Evolutionary conservation across 2,329 filamentous ascomycete species (phyloP).

Genomic region (Penicillium vulpinum): DNA sequence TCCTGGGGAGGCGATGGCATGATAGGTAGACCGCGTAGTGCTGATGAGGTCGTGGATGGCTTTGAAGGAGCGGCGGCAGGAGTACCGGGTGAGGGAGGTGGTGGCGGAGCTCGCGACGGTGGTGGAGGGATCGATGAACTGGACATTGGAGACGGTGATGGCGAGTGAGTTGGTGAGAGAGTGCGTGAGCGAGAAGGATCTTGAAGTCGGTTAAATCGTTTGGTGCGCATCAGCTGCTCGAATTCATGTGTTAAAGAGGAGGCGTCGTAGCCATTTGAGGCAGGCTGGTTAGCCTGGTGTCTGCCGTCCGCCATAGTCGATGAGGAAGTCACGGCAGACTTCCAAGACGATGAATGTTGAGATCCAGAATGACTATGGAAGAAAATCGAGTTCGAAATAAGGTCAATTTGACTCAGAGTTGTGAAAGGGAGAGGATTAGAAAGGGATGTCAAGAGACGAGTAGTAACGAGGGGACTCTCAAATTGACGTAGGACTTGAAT

Average conservation of each 20-base stretch:
- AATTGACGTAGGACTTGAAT: conserved; percentile 10
- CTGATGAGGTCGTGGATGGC: conserved; percentile 35
- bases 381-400: neutral
- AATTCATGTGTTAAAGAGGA: conserved; percentile 79
- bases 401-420: conserved; percentile 5
- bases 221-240: conserved; percentile 80
- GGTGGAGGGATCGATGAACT: conserved; percentile 32
- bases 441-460: conserved; percentile 13
- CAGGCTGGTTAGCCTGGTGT: conserved; percentile 31
- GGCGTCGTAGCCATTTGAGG: conserved; percentile 64
- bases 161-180: conserved; percentile 56
- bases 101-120: conserved; percentile 39
- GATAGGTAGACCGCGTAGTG: conserved; percentile 62
- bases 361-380: conserved; percentile 29
- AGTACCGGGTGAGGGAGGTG: conserved; percentile 34
- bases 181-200: conserved; percentile 60
- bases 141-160: conserved; percentile 54
- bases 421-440: conserved; percentile 3
- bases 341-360: conserved; percentile 7
- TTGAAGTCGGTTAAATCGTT: conserved; percentile 80
- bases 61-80: conserved; percentile 40
- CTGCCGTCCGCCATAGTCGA: conserved; percentile 42
- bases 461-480: conserved; percentile 11
- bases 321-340: conserved; percentile 28
- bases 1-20: conserved; percentile 76